Conservation (phyloP, 2,329 filamentous ascomycete species). For the Penicillium italicum region DNA sequence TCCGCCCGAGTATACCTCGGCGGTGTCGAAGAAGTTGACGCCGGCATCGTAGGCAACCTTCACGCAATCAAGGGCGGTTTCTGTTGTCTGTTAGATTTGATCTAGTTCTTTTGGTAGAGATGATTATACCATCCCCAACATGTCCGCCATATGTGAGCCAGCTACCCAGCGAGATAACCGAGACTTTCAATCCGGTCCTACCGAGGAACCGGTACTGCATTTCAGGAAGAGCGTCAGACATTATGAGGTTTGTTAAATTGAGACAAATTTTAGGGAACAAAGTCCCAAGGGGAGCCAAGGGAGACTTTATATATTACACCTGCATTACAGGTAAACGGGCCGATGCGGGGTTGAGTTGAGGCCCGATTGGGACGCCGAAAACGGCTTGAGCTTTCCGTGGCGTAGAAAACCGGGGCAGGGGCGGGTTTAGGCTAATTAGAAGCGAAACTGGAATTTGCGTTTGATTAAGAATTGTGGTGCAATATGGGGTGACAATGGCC, state of each 20-base stretch:
- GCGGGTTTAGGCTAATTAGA: conserved; percentile 2
- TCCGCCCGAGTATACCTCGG: conserved; percentile 52
- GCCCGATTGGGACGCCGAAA: conserved; percentile 15
- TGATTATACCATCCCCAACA: conserved; percentile 57
- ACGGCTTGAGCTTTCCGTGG: not conserved
- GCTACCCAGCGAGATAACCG: conserved; percentile 63
- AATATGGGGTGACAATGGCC: not conserved
- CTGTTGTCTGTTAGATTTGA: conserved; percentile 3
- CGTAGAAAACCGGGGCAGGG: not conserved
- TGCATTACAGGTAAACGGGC: not conserved
- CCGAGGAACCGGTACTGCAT: conserved; percentile 65
- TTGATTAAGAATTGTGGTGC: not conserved
- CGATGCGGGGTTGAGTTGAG: conserved; percentile 12
- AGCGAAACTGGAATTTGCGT: not conserved
- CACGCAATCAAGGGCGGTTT: conserved; percentile 42
- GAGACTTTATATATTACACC: not conserved
- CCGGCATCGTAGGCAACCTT: conserved; percentile 56
- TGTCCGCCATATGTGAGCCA: conserved; percentile 70
- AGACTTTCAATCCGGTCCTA: conserved; percentile 69
- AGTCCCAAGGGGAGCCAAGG: too few relatives aligned
- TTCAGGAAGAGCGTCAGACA: conserved; percentile 23
- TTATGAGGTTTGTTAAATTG: conserved; percentile 1
- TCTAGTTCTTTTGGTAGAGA: not conserved
- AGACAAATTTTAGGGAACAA: not conserved
- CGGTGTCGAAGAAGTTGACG: conserved; percentile 57